These are phyloP conservation scores for Globisporangium orthogonon DNA, from an alignment of 352 stramenopile species.

Conservation along the genomic window DNA sequence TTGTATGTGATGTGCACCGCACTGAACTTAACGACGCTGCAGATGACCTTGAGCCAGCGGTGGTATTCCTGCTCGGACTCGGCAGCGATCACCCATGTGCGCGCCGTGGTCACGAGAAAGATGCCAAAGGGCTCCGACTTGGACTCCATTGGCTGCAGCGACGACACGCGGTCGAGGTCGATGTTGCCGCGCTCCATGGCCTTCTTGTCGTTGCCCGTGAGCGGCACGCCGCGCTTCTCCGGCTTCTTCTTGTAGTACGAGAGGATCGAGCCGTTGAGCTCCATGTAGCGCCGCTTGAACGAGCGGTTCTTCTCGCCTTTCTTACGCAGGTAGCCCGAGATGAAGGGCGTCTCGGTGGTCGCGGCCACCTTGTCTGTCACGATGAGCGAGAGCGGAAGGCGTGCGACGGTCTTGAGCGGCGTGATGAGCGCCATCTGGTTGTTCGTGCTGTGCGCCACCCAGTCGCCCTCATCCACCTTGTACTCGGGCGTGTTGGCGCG, in stretches of 20 bases:
- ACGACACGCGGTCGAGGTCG: constrained; percentile 75
- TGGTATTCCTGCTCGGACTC: constrained; percentile 73
- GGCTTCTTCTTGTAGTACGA: constrained; percentile 87
- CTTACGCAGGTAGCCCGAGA: constrained; percentile 75
- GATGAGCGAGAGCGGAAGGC: constrained; percentile 66
- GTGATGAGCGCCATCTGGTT: constrained; percentile 80
- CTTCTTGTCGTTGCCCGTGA: constrained; percentile 72
- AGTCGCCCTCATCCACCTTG: constrained; percentile 81
- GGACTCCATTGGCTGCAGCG: constrained; percentile 64
- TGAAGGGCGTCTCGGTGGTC: constrained; percentile 11
- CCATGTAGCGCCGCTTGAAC: constrained; percentile 83
- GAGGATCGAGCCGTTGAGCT: constrained; percentile 62
- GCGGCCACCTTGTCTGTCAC: constrained; percentile 34
- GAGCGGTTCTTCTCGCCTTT: constrained; percentile 80
- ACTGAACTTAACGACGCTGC: constrained; percentile 72
- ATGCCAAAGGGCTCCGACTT: constrained; percentile 70
- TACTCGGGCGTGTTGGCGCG: constrained; percentile 87
- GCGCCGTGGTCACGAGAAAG: constrained; percentile 65
- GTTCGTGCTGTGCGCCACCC: constrained; percentile 79
- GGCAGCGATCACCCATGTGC: constrained; percentile 71
- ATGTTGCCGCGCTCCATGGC: constrained; percentile 63
- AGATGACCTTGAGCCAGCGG: constrained; percentile 77
- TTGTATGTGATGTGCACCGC: constrained; percentile 77
- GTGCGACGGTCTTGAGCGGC: constrained; percentile 75
- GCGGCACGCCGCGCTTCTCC: constrained; percentile 65